phyloP scores from a whole-genome alignment of 805 yeast genomes.

The Wickerhamomyces strasburgensis region DNA sequence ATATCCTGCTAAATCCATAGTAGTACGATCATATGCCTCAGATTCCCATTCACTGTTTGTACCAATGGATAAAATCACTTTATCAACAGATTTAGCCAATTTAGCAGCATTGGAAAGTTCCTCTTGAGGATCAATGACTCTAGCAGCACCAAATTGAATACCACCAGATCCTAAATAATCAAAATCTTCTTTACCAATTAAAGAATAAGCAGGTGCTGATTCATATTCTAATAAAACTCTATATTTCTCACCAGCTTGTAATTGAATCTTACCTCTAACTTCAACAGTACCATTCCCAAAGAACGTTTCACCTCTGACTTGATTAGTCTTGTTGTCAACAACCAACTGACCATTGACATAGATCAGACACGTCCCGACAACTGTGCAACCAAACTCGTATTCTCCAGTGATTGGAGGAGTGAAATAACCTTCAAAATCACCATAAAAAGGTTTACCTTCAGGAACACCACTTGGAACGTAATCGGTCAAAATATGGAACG shows the following conservation, averaged over 20 bases:
- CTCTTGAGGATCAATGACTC: conserved; percentile 23
- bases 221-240: conserved; percentile 44
- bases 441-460: conserved; percentile 31
- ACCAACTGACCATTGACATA: conserved; percentile 46
- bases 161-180: conserved; percentile 29
- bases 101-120: conserved; percentile 38
- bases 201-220: conserved; percentile 33
- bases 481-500: conserved; percentile 22
- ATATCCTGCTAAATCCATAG: conserved; percentile 47
- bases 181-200: conserved; percentile 12
- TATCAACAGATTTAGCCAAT: conserved; percentile 44
- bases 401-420: conserved; percentile 40
- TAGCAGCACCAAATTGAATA: conserved; percentile 29
- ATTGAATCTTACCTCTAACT: conserved; percentile 30
- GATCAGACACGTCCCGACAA: conserved; percentile 48
- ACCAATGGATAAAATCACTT: conserved; percentile 47
- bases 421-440: conserved; percentile 38
- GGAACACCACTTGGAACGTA: conserved; percentile 21
- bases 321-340: conserved; percentile 48
- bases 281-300: conserved; percentile 52
- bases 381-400: conserved; percentile 46
- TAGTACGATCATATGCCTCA: conserved; percentile 52
- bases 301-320: conserved; percentile 43
- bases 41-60: conserved; percentile 53
- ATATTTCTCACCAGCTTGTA: conserved; percentile 40